These are phyloP conservation scores for Westerdykella ornata DNA, from an alignment of 2,329 filamentous ascomycete genomes.

Conservation along the genomic window DNA sequence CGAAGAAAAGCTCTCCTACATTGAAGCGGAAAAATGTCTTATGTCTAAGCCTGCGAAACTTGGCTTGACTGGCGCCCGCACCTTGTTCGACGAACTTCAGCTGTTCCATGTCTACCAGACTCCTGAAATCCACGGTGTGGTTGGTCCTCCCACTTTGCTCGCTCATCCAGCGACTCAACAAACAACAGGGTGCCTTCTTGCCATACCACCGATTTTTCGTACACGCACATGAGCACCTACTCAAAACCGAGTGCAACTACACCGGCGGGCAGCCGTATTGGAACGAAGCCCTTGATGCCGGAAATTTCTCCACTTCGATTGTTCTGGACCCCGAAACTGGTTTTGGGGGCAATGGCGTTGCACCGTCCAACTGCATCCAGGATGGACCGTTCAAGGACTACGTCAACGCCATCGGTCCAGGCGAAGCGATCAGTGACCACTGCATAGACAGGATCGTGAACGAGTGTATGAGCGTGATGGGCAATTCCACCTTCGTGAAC, in stretches of 20 bases:
- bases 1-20: slow-evolving; percentile 4
- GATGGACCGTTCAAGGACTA: slow-evolving; percentile 17
- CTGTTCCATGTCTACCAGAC: slow-evolving; percentile 1
- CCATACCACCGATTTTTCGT: slow-evolving; percentile 35
- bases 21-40: slow-evolving; percentile 6
- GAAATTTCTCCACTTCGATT: slow-evolving; percentile 9
- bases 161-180: background rate
- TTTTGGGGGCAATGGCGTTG: slow-evolving; percentile 8
- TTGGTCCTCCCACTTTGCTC: background rate
- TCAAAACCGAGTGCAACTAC: slow-evolving; percentile 30
- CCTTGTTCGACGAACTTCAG: slow-evolving; percentile 4
- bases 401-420: slow-evolving; percentile 13
- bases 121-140: background rate
- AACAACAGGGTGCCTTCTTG: slow-evolving; percentile 22
- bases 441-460: slow-evolving; percentile 15
- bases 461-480: slow-evolving; percentile 6
- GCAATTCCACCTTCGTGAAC: slow-evolving; percentile 4
- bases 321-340: slow-evolving; percentile 7
- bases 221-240: slow-evolving; percentile 26
- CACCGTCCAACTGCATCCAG: slow-evolving; percentile 7
- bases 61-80: background rate
- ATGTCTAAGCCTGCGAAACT: slow-evolving; percentile 2
- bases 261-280: slow-evolving; percentile 29
- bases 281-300: slow-evolving; percentile 16
- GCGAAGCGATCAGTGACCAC: slow-evolving; percentile 9